phyloP scores from a whole-genome alignment of 768 basidiomycete genomes.

The Trametes cinnabarina region DNA sequence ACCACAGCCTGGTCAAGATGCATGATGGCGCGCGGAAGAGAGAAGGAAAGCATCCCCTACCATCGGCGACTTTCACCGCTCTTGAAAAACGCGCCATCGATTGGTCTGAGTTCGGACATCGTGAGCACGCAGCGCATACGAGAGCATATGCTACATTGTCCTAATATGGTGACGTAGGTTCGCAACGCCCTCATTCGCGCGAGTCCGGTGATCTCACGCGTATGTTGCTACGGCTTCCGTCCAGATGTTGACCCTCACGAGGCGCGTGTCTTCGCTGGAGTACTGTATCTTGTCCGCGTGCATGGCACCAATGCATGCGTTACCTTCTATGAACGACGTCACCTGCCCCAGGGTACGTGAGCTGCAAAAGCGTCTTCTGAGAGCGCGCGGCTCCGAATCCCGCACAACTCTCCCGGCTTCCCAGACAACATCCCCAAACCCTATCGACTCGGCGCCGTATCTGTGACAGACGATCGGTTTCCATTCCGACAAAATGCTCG shows the following conservation, averaged over 20 bases:
- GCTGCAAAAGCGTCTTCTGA: not conserved
- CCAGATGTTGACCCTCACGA: not conserved
- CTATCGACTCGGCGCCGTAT: not conserved
- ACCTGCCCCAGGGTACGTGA: not conserved
- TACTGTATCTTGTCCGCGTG: not conserved
- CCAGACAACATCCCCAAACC: not conserved
- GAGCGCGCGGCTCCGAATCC: conserved; percentile 1
- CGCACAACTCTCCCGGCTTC: not conserved
- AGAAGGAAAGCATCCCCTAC: too few species aligned
- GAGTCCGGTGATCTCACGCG: conserved; percentile 1
- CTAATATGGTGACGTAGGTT: not conserved
- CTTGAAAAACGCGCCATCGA: not conserved
- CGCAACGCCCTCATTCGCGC: not conserved
- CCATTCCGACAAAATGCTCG: not conserved
- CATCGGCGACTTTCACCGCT: too few species aligned
- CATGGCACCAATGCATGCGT: too few species aligned
- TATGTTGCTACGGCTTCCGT: not conserved
- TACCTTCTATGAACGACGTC: not conserved
- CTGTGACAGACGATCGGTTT: not conserved
- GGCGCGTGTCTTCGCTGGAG: not conserved
- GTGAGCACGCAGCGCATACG: not conserved
- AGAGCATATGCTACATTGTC: not conserved
- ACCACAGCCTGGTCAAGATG: not conserved
- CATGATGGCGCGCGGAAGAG: too few species aligned
- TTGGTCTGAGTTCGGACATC: not conserved